A percentile compares a stretch with the other conserved stretches of the same genome.
Evolutionary conservation across 1,284 basidiomycete genomes (phyloP).

Genomic region (Fomitopsis palustris): DNA sequence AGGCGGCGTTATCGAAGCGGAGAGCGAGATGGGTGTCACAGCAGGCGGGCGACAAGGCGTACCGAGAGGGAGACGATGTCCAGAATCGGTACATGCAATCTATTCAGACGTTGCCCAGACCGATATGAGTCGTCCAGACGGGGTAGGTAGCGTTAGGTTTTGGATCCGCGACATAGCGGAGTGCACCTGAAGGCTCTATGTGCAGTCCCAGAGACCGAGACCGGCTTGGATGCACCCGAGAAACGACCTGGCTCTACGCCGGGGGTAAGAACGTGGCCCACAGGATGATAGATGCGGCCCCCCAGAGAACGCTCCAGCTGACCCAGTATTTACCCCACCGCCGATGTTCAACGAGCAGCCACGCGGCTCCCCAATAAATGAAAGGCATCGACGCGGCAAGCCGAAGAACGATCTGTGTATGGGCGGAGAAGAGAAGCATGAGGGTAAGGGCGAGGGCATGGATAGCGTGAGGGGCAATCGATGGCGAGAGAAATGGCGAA

Average conservation of each 20-base stretch:
- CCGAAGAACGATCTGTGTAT: conserved; percentile 90
- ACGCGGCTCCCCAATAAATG: conserved; percentile 81
- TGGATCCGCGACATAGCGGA: too few relatives aligned
- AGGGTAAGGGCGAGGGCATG: conserved; percentile 60
- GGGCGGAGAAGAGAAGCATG: conserved; percentile 76
- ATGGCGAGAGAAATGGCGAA: conserved; percentile 31
- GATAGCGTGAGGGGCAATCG: conserved; percentile 60
- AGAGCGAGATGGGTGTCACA: too few relatives aligned
- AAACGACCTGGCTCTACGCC: conserved; percentile 43
- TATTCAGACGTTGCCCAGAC: too few relatives aligned
- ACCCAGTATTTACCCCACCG: conserved; percentile 55
- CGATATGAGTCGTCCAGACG: too few relatives aligned
- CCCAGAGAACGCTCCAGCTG: conserved; percentile 78
- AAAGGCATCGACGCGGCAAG: conserved; percentile 78
- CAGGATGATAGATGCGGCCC: conserved; percentile 65
- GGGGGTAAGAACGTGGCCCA: conserved; percentile 91
- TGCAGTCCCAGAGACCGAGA: too few relatives aligned
- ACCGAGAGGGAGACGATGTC: too few relatives aligned
- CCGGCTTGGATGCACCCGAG: neutral
- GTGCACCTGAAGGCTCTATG: too few relatives aligned
- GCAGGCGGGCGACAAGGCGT: too few relatives aligned
- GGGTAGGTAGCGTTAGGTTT: too few relatives aligned
- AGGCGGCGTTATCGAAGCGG: too few relatives aligned
- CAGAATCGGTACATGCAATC: too few relatives aligned
- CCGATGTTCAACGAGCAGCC: conserved; percentile 49